Base-by-base conservation (phyloP, 2,329 filamentous ascomycete species). In the Colletotrichum truncatum region DNA sequence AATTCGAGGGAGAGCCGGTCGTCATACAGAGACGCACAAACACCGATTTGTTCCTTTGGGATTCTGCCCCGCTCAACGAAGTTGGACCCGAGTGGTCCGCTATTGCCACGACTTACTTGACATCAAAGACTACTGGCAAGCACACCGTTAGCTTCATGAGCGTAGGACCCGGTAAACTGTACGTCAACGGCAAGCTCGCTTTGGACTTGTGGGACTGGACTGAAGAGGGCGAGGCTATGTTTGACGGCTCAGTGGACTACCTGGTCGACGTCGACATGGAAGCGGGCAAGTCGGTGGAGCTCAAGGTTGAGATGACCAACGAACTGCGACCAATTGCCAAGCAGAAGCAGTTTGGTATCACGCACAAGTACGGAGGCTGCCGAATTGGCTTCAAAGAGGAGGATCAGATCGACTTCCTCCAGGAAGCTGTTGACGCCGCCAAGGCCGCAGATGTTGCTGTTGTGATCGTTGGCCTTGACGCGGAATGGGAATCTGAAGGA, bases 401-500 rank as follows among this genome's bases (percentile, higher is more conserved):
- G 68, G 87, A 89, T 68, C 85, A 86, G 70, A 73, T 85, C 28
- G 83, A 89, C 70, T 86, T 87, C 68, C 80, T 92, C n/a, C 83
- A 89, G 67, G 83, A 91, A 72, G 91, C 91, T 1, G 85, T 90
- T 4, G 82, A 87, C 18, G 81, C 83, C 2, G 91, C 91, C 8
- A 85, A 80, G 66, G 81, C 82, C 3, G 87, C 89, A 0, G 90
- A 93, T 71, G 87, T 91, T 12, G 90, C 90, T 3, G 80, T 93
- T 6, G 83, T 93, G 2, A 84, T 92, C 51, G 86, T 91, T 9
- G 91, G 91, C 1, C 81, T 93, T 1, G 90, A 93, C 73, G 87
- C 87, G 6, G 91, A 93, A 73, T 93, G 90, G 90, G 91, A 93
- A 73, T 91, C 89, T 2, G 91, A 93, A 74, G 90, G 90, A 2